These are phyloP conservation scores for Boeremia lycopersici DNA, from an alignment of 2,329 filamentous ascomycete species.

Conservation along the genomic window DNA sequence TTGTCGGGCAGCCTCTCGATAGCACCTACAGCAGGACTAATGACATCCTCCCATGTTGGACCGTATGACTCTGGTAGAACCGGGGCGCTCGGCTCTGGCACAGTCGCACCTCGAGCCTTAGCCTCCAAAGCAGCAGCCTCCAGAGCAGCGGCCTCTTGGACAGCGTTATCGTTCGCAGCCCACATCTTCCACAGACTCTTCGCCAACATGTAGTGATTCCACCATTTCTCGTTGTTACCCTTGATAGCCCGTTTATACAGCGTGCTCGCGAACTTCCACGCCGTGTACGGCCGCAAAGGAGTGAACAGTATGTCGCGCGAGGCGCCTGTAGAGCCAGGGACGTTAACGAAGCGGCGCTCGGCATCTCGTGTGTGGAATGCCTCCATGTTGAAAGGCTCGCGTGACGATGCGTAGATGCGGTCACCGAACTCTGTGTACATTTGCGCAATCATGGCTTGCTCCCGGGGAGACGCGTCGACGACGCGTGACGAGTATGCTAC, in stretches of 20 bases:
- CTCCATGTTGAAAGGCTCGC: slow-evolving; percentile 71
- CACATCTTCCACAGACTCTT: slow-evolving; percentile 78
- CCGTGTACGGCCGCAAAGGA: slow-evolving; percentile 63
- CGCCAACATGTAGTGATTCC: slow-evolving; percentile 70
- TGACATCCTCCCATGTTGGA: slow-evolving; percentile 53
- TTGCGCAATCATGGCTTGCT: slow-evolving; percentile 64
- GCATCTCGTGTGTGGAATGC: slow-evolving; percentile 65
- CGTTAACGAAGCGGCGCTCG: slow-evolving; percentile 66
- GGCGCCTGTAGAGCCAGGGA: slow-evolving; percentile 54
- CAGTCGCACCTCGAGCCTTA: too few relatives aligned
- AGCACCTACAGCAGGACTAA: slow-evolving; percentile 64
- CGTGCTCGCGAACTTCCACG: slow-evolving; percentile 68
- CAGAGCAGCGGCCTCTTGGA: slow-evolving; percentile 39
- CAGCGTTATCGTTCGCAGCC: slow-evolving; percentile 50
- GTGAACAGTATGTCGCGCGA: slow-evolving; percentile 64
- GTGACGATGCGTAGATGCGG: slow-evolving; percentile 70
- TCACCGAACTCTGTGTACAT: slow-evolving; percentile 72
- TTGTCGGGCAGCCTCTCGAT: slow-evolving; percentile 67
- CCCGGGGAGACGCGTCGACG: slow-evolving; percentile 51
- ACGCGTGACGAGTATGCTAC: slow-evolving; percentile 65
- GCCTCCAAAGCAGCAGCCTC: slow-evolving; percentile 18
- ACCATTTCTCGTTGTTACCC: slow-evolving; percentile 67
- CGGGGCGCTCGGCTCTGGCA: slow-evolving; percentile 11
- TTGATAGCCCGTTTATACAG: slow-evolving; percentile 65
- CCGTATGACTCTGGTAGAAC: slow-evolving; percentile 16